phyloP scores from a whole-genome alignment of 179 eudicot genomes.

The Gypsophila paniculata region DNA sequence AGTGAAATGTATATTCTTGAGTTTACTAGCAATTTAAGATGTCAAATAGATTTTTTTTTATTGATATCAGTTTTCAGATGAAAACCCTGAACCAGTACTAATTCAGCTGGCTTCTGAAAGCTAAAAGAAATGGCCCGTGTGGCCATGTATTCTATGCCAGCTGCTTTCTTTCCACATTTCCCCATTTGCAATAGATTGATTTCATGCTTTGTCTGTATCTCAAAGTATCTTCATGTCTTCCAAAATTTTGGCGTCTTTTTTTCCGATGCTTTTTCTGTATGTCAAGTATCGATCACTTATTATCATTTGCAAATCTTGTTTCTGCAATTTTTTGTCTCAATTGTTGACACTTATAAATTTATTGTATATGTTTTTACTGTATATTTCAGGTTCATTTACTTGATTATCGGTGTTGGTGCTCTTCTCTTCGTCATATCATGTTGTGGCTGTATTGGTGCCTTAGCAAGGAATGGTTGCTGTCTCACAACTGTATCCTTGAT shows the following conservation, averaged over 20 bases:
- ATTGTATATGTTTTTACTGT: not conserved
- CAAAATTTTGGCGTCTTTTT: too few relatives aligned
- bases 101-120: not conserved
- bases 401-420: slow-evolving; percentile 72
- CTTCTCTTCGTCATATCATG: slow-evolving; percentile 76
- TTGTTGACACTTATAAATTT: slow-evolving; percentile 9
- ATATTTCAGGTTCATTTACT: slow-evolving; percentile 81
- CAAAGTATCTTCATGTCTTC: too few relatives aligned
- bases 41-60: too few relatives aligned
- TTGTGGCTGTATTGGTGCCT: slow-evolving; percentile 84
- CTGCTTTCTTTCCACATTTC: too few relatives aligned
- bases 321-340: not conserved
- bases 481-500: slow-evolving; percentile 78
- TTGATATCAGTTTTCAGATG: not conserved
- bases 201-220: too few relatives aligned
- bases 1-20: not conserved
- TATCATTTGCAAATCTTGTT: slow-evolving; percentile 13
- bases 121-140: not conserved
- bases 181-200: too few relatives aligned
- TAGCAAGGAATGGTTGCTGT: slow-evolving; percentile 78
- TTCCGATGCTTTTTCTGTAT: not conserved
- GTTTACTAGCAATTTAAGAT: too few relatives aligned
- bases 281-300: not conserved
- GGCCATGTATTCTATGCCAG: too few relatives aligned
- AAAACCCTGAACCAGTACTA: not conserved